Percentiles rank a stretch among this genome's conserved stretches.
These are phyloP conservation scores for Schwanniomyces pseudopolymorphus DNA, from an alignment of 805 yeast species.

Conservation along the genomic window DNA sequence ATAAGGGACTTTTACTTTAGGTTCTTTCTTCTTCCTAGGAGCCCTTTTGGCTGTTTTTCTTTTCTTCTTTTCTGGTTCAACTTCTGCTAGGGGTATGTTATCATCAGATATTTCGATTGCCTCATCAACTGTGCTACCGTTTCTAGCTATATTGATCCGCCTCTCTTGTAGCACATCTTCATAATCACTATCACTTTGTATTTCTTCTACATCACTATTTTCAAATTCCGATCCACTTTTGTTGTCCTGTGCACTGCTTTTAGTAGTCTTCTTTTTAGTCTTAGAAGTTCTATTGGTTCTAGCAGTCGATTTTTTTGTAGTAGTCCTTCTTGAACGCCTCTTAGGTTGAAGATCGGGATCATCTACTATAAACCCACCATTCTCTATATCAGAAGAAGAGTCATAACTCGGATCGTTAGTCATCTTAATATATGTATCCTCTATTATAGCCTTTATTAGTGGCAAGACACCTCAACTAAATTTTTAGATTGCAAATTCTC, in stretches of 20 bases:
- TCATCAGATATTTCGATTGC: conserved; percentile 32
- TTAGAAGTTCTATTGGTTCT: conserved; percentile 8
- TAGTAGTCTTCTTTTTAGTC: background rate
- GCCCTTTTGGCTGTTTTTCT: conserved; percentile 13
- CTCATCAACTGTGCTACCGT: conserved; percentile 20
- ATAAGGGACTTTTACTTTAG: conserved; percentile 62
- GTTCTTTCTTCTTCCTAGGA: conserved; percentile 32
- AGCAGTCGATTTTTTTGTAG: conserved; percentile 13
- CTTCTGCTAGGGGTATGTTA: conserved; percentile 23
- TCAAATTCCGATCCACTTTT: conserved; percentile 30
- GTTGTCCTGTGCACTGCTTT: conserved; percentile 32
- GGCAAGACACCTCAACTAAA: background rate
- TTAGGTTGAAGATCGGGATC: conserved; percentile 30
- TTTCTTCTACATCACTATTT: background rate
- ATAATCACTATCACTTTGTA: conserved; percentile 19
- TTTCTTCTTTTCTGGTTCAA: conserved; percentile 21
- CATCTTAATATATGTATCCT: background rate
- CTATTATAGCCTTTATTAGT: background rate
- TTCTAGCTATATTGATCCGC: conserved; percentile 10
- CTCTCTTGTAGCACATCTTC: conserved; percentile 23
- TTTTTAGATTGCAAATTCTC: background rate
- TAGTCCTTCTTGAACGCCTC: conserved; percentile 13
- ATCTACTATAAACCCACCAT: conserved; percentile 45
- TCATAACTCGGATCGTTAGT: conserved; percentile 3
- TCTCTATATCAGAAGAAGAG: conserved; percentile 8